Evolutionary conservation across 1,284 basidiomycete species (phyloP).

Genomic region (Mycosarcoma maydis): DNA sequence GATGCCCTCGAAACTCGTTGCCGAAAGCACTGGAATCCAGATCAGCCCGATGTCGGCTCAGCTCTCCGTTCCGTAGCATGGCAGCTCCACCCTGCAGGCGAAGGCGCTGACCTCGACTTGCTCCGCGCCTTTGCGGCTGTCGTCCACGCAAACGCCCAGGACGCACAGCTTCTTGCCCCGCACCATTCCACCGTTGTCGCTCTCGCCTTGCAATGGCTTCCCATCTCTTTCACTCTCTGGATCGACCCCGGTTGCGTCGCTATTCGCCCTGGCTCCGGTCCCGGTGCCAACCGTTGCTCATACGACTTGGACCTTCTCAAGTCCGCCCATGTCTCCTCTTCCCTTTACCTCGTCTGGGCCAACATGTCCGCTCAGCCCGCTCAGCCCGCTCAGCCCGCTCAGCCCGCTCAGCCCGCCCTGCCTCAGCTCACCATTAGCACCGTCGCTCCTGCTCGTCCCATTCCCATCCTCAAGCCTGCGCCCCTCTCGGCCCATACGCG

Average conservation of each 20-base stretch:
- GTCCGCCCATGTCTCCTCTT: neutral
- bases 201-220: conserved; percentile 38
- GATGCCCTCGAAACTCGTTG: conserved; percentile 39
- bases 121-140: conserved; percentile 36
- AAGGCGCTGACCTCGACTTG: conserved; percentile 45
- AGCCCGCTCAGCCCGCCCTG: conserved; percentile 1
- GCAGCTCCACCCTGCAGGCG: conserved; percentile 51
- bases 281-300: conserved; percentile 26
- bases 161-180: conserved; percentile 22
- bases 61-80: conserved; percentile 44
- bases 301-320: conserved; percentile 24
- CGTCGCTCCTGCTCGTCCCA: conserved; percentile 14
- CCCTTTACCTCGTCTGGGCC: conserved; percentile 48
- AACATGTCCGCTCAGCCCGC: conserved; percentile 21
- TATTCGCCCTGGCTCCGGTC: conserved; percentile 46
- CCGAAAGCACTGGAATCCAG: conserved; percentile 26
- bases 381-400: conserved; percentile 14
- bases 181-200: conserved; percentile 11
- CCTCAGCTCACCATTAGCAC: conserved; percentile 37
- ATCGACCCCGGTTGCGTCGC: conserved; percentile 60
- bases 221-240: conserved; percentile 50
- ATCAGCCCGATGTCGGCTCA: conserved; percentile 44
- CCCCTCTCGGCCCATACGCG: neutral
- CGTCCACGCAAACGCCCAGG: conserved; percentile 19
- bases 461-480: conserved; percentile 38